Evolutionary conservation across 1,139 yeast genomes (phyloP).

Genomic region (Suzukiozyma palmioleophila): DNA sequence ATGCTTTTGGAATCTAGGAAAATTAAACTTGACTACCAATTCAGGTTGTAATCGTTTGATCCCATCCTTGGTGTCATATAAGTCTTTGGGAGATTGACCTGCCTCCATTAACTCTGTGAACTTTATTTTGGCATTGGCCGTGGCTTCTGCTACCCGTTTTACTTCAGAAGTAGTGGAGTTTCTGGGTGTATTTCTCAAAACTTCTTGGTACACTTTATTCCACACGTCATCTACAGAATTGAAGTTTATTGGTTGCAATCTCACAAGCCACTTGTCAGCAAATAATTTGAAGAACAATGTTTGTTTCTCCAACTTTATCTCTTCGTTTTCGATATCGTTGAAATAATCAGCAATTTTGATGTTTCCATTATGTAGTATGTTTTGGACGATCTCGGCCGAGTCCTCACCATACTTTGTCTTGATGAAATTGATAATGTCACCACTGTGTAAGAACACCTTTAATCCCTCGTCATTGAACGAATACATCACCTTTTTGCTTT

Average conservation of each 20-base stretch:
- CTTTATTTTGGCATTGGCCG: constrained; percentile 50
- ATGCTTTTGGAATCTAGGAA: constrained; percentile 62
- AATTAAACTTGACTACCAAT: constrained; percentile 58
- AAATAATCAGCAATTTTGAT: constrained; percentile 59
- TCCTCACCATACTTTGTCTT: constrained; percentile 37
- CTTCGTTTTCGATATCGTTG: constrained; percentile 27
- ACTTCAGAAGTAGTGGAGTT: constrained; percentile 52
- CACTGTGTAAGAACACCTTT: constrained; percentile 64
- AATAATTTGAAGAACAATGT: constrained; percentile 43
- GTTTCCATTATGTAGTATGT: constrained; percentile 61
- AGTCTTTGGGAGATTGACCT: constrained; percentile 25
- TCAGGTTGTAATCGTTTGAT: constrained; percentile 41
- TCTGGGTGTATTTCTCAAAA: constrained; percentile 48
- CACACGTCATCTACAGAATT: constrained; percentile 55
- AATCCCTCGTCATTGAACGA: constrained; percentile 63
- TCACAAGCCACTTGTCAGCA: constrained; percentile 52
- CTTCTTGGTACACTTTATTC: constrained; percentile 49
- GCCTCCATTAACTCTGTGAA: constrained; percentile 32
- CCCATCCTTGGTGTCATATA: constrained; percentile 29
- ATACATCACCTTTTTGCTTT: constrained; percentile 44
- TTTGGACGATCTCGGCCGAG: constrained; percentile 69
- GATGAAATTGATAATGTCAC: constrained; percentile 63
- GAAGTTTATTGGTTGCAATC: constrained; percentile 35
- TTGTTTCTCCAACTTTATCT: constrained; percentile 20
- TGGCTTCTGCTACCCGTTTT: constrained; percentile 63